phyloP scores from a whole-genome alignment of 2,329 filamentous ascomycete species.

The Aspergillus calidoustus region DNA sequence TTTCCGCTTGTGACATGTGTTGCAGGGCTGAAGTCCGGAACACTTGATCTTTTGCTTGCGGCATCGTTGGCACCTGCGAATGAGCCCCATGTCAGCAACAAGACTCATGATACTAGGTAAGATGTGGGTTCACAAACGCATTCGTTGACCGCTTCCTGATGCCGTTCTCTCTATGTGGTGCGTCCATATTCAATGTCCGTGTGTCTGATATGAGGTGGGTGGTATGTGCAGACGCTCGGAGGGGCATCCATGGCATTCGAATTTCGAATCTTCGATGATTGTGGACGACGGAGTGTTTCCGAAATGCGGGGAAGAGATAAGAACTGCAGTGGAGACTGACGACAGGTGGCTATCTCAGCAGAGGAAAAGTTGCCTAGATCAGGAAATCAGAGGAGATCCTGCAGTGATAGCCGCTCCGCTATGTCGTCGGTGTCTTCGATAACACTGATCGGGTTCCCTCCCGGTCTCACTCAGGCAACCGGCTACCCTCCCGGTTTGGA shows the following conservation, averaged over 20 bases:
- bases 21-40: constrained; percentile 49
- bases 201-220: background rate
- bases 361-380: constrained; percentile 1
- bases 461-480: background rate
- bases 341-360: constrained; percentile 4
- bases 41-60: constrained; percentile 54
- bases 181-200: constrained; percentile 13
- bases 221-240: background rate
- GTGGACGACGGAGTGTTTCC: constrained; percentile 1
- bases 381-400: background rate
- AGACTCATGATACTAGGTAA: background rate
- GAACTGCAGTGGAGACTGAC: background rate
- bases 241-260: background rate
- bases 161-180: constrained; percentile 20
- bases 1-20: constrained; percentile 51
- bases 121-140: constrained; percentile 32
- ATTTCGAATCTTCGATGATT: constrained; percentile 3
- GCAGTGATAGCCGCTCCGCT: background rate
- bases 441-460: background rate
- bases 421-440: background rate
- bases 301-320: constrained; percentile 13
- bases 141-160: constrained; percentile 40
- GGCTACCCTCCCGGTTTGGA: background rate
- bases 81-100: constrained; percentile 1
- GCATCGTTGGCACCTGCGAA: constrained; percentile 49